These are phyloP conservation scores for Rhynchosporium secalis DNA, from an alignment of 2,329 filamentous ascomycete species.

Conservation along the genomic window DNA sequence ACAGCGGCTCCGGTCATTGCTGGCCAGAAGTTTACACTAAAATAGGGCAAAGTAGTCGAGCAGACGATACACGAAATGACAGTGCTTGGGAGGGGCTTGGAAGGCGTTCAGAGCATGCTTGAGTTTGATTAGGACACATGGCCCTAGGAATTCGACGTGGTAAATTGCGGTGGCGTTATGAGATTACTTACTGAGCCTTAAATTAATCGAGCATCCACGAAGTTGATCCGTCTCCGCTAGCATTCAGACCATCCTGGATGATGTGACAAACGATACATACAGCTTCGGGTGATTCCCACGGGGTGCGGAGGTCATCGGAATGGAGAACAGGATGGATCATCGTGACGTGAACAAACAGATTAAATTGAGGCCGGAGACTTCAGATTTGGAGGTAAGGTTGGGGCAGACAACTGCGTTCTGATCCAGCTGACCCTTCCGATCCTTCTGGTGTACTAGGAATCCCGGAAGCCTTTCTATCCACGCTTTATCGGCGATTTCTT, in stretches of 20 bases:
- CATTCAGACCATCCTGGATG: neutral
- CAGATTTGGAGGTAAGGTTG: no score
- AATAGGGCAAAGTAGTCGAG: constrained; percentile 42
- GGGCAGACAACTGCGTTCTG: no score
- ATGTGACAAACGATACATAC: neutral
- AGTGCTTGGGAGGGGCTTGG: neutral
- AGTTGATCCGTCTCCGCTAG: neutral
- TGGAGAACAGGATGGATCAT: neutral
- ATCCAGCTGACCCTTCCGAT: no score
- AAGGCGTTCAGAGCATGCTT: neutral
- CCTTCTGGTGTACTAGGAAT: no score
- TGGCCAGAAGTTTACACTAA: constrained; percentile 63
- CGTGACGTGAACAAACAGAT: neutral
- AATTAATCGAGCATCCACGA: neutral
- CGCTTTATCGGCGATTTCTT: no score
- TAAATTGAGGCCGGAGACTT: no score
- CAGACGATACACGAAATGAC: neutral
- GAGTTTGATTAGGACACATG: neutral
- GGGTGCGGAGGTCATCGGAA: no score
- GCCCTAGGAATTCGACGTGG: neutral
- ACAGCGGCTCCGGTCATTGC: constrained; percentile 54
- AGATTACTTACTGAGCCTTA: neutral
- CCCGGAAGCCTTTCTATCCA: no score
- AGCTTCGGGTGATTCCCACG: no score
- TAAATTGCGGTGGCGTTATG: neutral